Conservation (phyloP, 306 rosid species). For the Citrullus mucosospermus region DNA sequence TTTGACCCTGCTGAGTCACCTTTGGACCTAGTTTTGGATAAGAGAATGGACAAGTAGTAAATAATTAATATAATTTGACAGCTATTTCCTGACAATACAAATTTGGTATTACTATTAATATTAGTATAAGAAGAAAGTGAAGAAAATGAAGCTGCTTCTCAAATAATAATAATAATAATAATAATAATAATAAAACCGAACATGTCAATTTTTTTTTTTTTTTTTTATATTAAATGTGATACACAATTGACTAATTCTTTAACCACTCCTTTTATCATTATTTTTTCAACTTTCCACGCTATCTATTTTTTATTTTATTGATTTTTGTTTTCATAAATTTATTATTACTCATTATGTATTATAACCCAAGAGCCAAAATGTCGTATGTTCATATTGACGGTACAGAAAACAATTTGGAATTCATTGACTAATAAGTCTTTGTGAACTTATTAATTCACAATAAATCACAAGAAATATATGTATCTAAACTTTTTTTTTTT, state of each 20-base stretch:
- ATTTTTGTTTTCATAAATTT: not conserved
- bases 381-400: not conserved
- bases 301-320: not conserved
- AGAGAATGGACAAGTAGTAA: not conserved
- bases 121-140: too few species aligned
- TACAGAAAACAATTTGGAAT: not conserved
- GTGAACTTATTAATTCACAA: not conserved
- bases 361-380: not conserved
- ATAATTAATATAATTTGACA: not conserved
- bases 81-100: not conserved
- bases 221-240: not conserved
- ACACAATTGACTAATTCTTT: not conserved
- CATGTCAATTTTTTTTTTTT: not conserved
- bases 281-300: not conserved
- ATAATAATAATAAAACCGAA: not conserved
- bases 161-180: too few species aligned
- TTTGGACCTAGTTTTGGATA: not conserved
- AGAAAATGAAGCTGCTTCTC: too few species aligned
- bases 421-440: not conserved
- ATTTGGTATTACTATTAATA: not conserved
- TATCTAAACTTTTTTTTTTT: not conserved
- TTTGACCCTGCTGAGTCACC: not conserved
- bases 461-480: not conserved
- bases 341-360: not conserved
- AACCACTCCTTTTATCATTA: not conserved